These are phyloP conservation scores for Suhomyces terraborum DNA, from an alignment of 1,139 yeast species.

Conservation along the genomic window DNA sequence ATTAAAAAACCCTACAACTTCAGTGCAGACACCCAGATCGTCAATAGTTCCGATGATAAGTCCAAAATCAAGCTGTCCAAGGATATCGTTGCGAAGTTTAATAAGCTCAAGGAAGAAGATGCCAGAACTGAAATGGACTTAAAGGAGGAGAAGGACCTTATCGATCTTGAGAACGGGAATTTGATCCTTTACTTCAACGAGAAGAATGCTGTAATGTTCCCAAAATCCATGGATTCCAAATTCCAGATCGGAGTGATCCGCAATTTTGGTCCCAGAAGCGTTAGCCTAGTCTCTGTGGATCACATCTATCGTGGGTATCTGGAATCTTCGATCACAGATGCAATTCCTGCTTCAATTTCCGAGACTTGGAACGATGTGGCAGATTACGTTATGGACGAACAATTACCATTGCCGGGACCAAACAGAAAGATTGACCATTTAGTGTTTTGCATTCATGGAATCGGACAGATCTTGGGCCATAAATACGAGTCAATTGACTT, in stretches of 20 bases:
- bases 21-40: slow-evolving; percentile 17
- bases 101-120: slow-evolving; percentile 16
- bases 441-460: slow-evolving; percentile 86
- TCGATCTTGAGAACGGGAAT: slow-evolving; percentile 33
- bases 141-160: slow-evolving; percentile 32
- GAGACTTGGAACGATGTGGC: slow-evolving; percentile 38
- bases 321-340: slow-evolving; percentile 33
- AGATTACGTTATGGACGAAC: slow-evolving; percentile 14
- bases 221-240: slow-evolving; percentile 33
- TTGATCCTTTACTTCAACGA: slow-evolving; percentile 37
- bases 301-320: slow-evolving; percentile 43
- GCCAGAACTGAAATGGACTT: slow-evolving; percentile 18
- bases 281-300: slow-evolving; percentile 37
- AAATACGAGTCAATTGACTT: slow-evolving; percentile 82
- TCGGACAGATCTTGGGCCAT: slow-evolving; percentile 85
- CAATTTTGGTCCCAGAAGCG: slow-evolving; percentile 36
- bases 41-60: slow-evolving; percentile 7
- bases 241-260: slow-evolving; percentile 45
- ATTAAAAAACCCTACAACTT: slow-evolving; percentile 35
- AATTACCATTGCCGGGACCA: slow-evolving; percentile 4
- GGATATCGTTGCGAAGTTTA: slow-evolving; percentile 28
- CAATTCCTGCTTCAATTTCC: slow-evolving; percentile 50
- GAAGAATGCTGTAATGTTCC: slow-evolving; percentile 41
- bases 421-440: slow-evolving; percentile 72
- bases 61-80: slow-evolving; percentile 13